phyloP scores from a whole-genome alignment of 208 protist genomes.

The Borovskyia barvae region DNA sequence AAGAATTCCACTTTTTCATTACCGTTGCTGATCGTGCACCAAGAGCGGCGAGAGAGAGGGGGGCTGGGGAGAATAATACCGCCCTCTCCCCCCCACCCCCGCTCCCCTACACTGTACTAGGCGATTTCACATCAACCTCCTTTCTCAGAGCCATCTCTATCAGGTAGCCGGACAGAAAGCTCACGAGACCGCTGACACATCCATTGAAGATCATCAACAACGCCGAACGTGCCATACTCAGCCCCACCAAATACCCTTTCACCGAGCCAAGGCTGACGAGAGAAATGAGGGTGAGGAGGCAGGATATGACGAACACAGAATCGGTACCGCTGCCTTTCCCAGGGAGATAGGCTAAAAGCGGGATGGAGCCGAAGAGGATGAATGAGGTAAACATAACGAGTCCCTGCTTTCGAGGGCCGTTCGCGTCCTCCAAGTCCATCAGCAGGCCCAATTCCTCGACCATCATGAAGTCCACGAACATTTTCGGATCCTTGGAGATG shows the following conservation, averaged over 20 bases:
- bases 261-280: conserved; percentile 83
- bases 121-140: conserved; percentile 7
- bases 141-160: conserved; percentile 58
- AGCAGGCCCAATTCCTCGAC: conserved; percentile 92
- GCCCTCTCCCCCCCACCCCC: neutral
- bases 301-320: conserved; percentile 75
- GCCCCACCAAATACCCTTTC: conserved; percentile 81
- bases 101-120: neutral
- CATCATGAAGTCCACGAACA: conserved; percentile 97
- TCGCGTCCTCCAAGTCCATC: conserved; percentile 70
- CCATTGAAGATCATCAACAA: conserved; percentile 88
- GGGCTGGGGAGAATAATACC: too few species aligned
- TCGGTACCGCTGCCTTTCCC: conserved; percentile 73
- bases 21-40: too few species aligned
- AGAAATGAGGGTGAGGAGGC: conserved; percentile 68
- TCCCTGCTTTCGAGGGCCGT: conserved; percentile 85
- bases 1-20: too few species aligned
- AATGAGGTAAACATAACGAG: conserved; percentile 94
- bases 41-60: too few species aligned
- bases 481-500: conserved; percentile 91
- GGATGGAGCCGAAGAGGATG: conserved; percentile 89
- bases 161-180: conserved; percentile 71
- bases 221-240: conserved; percentile 65
- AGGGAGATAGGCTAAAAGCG: conserved; percentile 83
- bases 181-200: conserved; percentile 73